Conservation (phyloP, 805 yeast species). For the Diddensiella santjacobensis region DNA sequence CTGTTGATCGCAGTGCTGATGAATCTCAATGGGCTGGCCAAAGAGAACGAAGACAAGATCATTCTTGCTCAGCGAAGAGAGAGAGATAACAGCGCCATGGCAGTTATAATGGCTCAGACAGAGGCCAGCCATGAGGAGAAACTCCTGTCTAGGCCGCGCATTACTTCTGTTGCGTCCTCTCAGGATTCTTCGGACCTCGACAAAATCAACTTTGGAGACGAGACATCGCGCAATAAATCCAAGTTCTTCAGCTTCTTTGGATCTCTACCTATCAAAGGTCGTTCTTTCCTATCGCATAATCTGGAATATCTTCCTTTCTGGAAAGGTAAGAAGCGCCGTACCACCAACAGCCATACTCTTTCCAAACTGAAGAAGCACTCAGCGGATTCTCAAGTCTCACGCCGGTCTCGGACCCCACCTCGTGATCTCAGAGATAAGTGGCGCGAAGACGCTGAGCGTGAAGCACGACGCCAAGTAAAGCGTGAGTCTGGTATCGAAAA, state of each 20-base stretch:
- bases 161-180: not conserved
- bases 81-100: constrained; percentile 15
- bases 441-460: constrained; percentile 11
- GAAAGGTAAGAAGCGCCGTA: not conserved
- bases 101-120: not conserved
- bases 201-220: not conserved
- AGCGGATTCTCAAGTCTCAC: not conserved
- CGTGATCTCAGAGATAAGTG: constrained; percentile 6
- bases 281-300: constrained; percentile 14
- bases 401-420: constrained; percentile 1
- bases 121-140: not conserved
- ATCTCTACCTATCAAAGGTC: constrained; percentile 7
- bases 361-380: not conserved
- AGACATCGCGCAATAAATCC: not conserved
- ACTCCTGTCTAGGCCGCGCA: not conserved
- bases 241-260: constrained; percentile 14
- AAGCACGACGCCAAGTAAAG: constrained; percentile 4
- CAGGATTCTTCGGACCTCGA: not conserved
- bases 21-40: constrained; percentile 24
- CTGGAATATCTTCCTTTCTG: constrained; percentile 11
- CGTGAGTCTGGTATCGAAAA: not conserved
- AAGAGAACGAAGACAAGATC: constrained; percentile 27
- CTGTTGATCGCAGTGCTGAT: constrained; percentile 22
- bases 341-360: not conserved
- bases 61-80: constrained; percentile 17